Conservation (phyloP, 495 filamentous ascomycete genomes). For the Cryomyces minteri region DNA sequence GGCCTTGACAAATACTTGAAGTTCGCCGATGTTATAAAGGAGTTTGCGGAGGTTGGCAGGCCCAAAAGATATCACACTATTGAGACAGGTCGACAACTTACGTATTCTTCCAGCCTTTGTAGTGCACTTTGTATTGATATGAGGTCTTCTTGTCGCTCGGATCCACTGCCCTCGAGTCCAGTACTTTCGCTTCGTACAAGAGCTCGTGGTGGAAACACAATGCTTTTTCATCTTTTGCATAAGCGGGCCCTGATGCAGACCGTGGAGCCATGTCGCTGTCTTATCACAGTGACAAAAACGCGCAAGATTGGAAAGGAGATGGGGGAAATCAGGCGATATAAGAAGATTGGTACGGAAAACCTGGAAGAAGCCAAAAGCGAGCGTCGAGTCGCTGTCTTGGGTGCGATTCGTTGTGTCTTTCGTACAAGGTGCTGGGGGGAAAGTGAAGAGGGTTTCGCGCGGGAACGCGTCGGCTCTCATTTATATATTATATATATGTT, state of each 20-base stretch:
- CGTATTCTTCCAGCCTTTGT: slow-evolving; percentile 98
- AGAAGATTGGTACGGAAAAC: too few species aligned
- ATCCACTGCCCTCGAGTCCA: slow-evolving; percentile 49
- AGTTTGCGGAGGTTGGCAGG: too few species aligned
- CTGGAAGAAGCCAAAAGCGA: too few species aligned
- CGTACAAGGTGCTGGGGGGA: too few species aligned
- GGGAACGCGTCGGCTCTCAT: too few species aligned
- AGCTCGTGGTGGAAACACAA: slow-evolving; percentile 95
- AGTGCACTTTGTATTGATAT: slow-evolving; percentile 81
- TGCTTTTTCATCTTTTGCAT: slow-evolving; percentile 77
- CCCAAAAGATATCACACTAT: too few species aligned
- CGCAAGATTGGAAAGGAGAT: too few species aligned
- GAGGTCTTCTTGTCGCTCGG: slow-evolving; percentile 53
- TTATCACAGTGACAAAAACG: neutral
- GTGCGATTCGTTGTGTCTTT: too few species aligned
- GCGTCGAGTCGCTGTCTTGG: too few species aligned
- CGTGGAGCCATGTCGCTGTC: slow-evolving; percentile 29
- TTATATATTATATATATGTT: too few species aligned
- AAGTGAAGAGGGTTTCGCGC: too few species aligned
- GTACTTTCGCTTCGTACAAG: slow-evolving; percentile 90
- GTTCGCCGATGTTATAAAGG: neutral
- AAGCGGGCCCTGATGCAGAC: slow-evolving; percentile 39
- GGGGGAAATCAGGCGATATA: too few species aligned
- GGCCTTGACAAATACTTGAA: neutral
- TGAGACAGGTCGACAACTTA: slow-evolving; percentile 25